Percentiles rank a stretch among this genome's conserved stretches.
These are phyloP conservation scores for Suhomyces choctaworum DNA, from an alignment of 1,139 yeast genomes.

Conservation along the genomic window DNA sequence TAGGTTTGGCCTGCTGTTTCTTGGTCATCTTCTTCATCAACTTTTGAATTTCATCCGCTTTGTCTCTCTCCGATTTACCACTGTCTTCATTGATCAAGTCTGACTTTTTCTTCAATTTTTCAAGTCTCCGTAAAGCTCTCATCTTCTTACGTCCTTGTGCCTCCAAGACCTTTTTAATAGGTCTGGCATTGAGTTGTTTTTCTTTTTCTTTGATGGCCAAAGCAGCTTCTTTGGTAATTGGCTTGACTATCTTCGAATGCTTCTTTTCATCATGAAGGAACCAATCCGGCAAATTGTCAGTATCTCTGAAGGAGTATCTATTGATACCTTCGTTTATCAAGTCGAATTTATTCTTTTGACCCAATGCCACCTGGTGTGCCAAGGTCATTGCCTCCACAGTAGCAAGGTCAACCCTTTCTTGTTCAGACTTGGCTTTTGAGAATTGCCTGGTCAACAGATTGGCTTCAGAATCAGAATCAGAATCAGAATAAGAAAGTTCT, in stretches of 20 bases:
- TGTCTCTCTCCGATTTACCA: slow-evolving; percentile 86
- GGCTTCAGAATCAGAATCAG: slow-evolving; percentile 48
- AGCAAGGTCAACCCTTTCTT: slow-evolving; percentile 73
- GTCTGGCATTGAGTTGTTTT: slow-evolving; percentile 91
- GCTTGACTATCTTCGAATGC: slow-evolving; percentile 84
- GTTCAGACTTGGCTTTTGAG: slow-evolving; percentile 45
- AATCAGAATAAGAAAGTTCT: slow-evolving; percentile 32
- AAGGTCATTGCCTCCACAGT: slow-evolving; percentile 97
- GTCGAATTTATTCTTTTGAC: slow-evolving; percentile 81
- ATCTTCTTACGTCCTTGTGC: slow-evolving; percentile 96
- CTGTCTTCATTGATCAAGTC: slow-evolving; percentile 88
- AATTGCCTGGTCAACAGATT: slow-evolving; percentile 32
- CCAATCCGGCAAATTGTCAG: slow-evolving; percentile 93
- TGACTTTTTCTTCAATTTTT: slow-evolving; percentile 89
- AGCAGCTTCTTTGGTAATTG: slow-evolving; percentile 96
- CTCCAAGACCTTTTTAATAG: slow-evolving; percentile 95
- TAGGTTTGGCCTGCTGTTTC: slow-evolving; percentile 75
- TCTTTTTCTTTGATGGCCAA: slow-evolving; percentile 86
- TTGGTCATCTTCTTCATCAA: slow-evolving; percentile 80
- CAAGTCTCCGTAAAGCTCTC: slow-evolving; percentile 87
- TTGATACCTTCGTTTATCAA: slow-evolving; percentile 89
- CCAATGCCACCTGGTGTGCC: slow-evolving; percentile 93
- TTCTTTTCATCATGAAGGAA: slow-evolving; percentile 86
- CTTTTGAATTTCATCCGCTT: slow-evolving; percentile 87
- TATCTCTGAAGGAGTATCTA: slow-evolving; percentile 87